Base-by-base conservation (phyloP, 768 basidiomycete genomes). In the Mycena indigotica region DNA sequence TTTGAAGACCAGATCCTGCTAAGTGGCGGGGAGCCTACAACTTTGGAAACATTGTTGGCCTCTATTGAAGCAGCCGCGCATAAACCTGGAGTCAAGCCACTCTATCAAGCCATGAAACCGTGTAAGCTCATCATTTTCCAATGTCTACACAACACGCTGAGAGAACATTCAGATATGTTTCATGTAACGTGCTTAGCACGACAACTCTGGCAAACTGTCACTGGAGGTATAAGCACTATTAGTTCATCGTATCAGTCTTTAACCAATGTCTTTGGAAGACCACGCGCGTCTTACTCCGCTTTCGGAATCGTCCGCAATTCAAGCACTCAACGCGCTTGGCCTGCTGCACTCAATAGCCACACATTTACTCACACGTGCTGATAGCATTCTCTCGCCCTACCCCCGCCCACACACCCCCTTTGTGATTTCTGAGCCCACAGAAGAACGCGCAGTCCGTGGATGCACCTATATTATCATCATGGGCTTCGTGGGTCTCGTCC, bases 1-100 rank as follows among this genome's bases (percentile, higher is more conserved):
- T 17, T 19, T 1, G 23, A 60, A 3, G 58, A 60, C 29, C 58
- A 60, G 28, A 19, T 51, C 13, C 3, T 60, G 10, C 58, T 60
- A 1, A 41, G 39, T 21, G 58, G 53, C 19, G 21, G 40, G 1
- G 53, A 60, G 15, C 40, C 53, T 6, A 3, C 15, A 4, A 15
- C 58, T 1, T 25, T 51, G 23, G 53, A 59, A 21, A n/a, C 12
- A 15, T 40, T 55, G 3, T 28, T 55, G 13, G 40, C 40, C 1
- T 60, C 53, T 4, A 16, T 60, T 1, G 49, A 59, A 38, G 2
- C 10, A 4, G 23, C 41, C 10, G 12, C 41, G 13, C 12, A 23
- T 26, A 28, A 41, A n/a, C n/a, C 44, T 5, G n/a, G n/a, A n/a
- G 30, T 17, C 5, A 19, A 15, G 3, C 26, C 29, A 16, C n/a